Conservation (phyloP, 768 basidiomycete genomes). For the Lentinula boryana region DNA sequence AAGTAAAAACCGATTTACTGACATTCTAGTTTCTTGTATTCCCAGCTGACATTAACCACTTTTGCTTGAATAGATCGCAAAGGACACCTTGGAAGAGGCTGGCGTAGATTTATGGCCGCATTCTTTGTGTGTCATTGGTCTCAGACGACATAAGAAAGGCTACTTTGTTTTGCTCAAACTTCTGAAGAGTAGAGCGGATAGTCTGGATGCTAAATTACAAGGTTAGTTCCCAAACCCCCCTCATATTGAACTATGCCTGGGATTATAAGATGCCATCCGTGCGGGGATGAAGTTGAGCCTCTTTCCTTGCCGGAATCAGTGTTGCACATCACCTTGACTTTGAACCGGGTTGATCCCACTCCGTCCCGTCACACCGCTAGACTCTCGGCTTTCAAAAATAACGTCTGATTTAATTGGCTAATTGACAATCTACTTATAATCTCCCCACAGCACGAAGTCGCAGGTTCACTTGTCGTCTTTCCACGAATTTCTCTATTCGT, state of each 20-base stretch:
- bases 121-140: background rate
- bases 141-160: conserved; percentile 3
- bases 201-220: background rate
- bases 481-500: conserved; percentile 4
- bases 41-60: background rate
- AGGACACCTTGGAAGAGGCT: background rate
- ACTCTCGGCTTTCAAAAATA: background rate
- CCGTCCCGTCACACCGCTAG: too few relatives aligned
- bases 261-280: background rate
- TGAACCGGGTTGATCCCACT: background rate
- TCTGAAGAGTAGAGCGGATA: background rate
- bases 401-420: background rate
- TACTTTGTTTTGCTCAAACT: conserved; percentile 3
- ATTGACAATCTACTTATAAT: background rate
- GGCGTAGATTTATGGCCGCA: conserved; percentile 2
- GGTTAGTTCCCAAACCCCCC: background rate
- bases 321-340: background rate
- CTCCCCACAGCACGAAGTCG: background rate
- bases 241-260: background rate
- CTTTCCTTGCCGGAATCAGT: background rate
- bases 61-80: background rate
- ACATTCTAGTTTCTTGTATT: background rate
- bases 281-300: background rate
- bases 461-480: conserved; percentile 2
- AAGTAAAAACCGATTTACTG: background rate